Base-by-base conservation (phyloP, 2,329 filamentous ascomycete species). In the Diplodia corticola region DNA sequence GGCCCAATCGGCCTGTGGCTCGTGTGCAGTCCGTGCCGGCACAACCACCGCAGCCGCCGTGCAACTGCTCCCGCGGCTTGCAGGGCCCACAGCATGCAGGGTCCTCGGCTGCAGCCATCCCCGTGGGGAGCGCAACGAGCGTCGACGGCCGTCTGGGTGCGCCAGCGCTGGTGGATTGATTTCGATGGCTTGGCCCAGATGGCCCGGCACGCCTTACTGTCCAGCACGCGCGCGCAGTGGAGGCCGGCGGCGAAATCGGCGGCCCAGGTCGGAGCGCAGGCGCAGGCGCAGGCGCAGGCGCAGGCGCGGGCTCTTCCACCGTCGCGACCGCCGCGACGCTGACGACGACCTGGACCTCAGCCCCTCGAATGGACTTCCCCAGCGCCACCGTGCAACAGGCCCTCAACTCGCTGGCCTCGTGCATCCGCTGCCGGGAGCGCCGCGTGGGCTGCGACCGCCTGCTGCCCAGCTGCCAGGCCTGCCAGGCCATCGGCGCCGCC, bases 401-500 rank as follows among this genome's bases (percentile, higher is more conserved):
- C 24, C 57, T 66, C 48, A 66, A 66, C 49, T 61, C 55, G 30
- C 64, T 66, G 33, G 55, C 64, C 13, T 66, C 64, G 15, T 66
- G 64, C 64, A 61, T 66, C 55, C 64, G 64, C 64, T 66, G 64
- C 51, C 64, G 64, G 20, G 64, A 66, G 40, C 50, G 64, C 17
- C 64, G 64, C 30, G 64, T 66, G 24, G 64, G 64, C 46, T 66
- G 64, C 55, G 64, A 66, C 49, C 64, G 64, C 49, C 46, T 61
- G 55, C 48, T 66, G 55, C 64, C 64, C 46, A 63, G 46, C 49
- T 66, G 64, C 55, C 64, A 66, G 57, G 55, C 64, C n/a, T 66
- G 64, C 22, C n/a, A 28, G 9, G 55, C 55, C 24, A 53, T 63
- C 48, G 55, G 54, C 48, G 55, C 49, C 48, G 64, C 61, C 24